Base-by-base conservation (phyloP, 164 flowering plant species). In the Aristolochia fimbriata region DNA sequence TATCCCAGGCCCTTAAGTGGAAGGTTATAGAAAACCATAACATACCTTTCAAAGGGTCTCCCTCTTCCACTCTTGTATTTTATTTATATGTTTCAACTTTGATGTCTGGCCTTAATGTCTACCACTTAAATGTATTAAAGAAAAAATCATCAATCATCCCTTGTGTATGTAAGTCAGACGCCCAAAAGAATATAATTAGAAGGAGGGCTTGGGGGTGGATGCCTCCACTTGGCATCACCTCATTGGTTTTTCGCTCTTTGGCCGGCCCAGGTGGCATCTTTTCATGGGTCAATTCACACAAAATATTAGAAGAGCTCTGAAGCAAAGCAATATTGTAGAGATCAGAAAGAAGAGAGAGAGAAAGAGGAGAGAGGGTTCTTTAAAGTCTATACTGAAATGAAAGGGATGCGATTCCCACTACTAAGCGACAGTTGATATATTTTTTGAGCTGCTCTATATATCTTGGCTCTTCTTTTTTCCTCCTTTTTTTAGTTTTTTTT, bases 401-500 rank as follows among this genome's bases (percentile, higher is more conserved):
- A 20, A 51, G 54, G 20, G 55, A 61, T 51, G 57, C 56, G 56
- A 61, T 51, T 60, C 64, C 64, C 62, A 60, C 62, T 60, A 30
- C 14, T 37, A 49, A 49, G 22, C 52, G 52, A 49, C 52, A 49
- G 19, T 49, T 0, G 1, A 1, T 13, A 15, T 20, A 17, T 49
- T 49, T 4, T 17, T 49, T 49, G n/a, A n/a, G n/a, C n/a, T n/a
- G n/a, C n/a, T n/a, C n/a, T n/a, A n/a, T n/a, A n/a, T n/a, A n/a
- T n/a, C n/a, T n/a, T n/a, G n/a, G n/a, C n/a, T n/a, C n/a, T 27
- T 27, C 30, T 27, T 27, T 27, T 27, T 5, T 27, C 3, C 30
- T 27, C 30, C 2, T 49, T 8, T 15, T 17, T 49, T 17, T 49
- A 0, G 2, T 13, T 49, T 49, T 15, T 49, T 17, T 49, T 49